These are phyloP conservation scores for Aspergillus homomorphus DNA, from an alignment of 495 filamentous ascomycete species.

Conservation along the genomic window DNA sequence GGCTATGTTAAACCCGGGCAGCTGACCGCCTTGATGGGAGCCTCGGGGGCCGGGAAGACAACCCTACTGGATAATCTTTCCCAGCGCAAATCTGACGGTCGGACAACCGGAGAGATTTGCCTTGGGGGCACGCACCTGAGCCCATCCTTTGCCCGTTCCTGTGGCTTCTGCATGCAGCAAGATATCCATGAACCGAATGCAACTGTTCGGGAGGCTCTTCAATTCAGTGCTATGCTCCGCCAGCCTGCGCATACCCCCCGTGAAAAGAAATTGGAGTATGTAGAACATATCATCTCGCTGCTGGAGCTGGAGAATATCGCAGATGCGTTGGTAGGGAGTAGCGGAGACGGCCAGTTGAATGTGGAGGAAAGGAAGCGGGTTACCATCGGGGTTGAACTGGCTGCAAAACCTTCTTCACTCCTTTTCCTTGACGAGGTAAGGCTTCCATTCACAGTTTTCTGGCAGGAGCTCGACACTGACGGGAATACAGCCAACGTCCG, in stretches of 20 bases:
- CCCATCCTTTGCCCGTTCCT: conserved; percentile 67
- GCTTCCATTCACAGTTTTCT: too few species aligned
- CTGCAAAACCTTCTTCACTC: conserved; percentile 61
- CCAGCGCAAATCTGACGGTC: conserved; percentile 71
- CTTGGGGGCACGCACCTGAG: conserved; percentile 67
- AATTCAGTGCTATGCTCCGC: conserved; percentile 56
- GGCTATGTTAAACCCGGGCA: conserved; percentile 78
- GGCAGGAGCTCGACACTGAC: too few species aligned
- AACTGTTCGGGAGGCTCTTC: conserved; percentile 58
- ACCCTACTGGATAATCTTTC: conserved; percentile 79
- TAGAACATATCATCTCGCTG: conserved; percentile 52
- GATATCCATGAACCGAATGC: conserved; percentile 56
- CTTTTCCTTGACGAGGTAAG: conserved; percentile 51
- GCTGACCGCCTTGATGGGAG: conserved; percentile 80
- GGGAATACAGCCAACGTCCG: conserved; percentile 83
- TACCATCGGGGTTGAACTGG: conserved; percentile 66
- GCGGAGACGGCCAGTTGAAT: conserved; percentile 46
- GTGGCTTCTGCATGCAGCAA: conserved; percentile 56
- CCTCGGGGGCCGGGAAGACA: conserved; percentile 84
- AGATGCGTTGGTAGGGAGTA: conserved; percentile 48
- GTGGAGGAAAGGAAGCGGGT: conserved; percentile 59
- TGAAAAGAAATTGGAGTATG: conserved; percentile 56
- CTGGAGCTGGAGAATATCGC: conserved; percentile 54
- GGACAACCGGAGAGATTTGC: conserved; percentile 68
- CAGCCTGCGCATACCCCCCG: conserved; percentile 46